These are phyloP conservation scores for Penicillium parvum DNA, from an alignment of 495 filamentous ascomycete species.

Conservation along the genomic window DNA sequence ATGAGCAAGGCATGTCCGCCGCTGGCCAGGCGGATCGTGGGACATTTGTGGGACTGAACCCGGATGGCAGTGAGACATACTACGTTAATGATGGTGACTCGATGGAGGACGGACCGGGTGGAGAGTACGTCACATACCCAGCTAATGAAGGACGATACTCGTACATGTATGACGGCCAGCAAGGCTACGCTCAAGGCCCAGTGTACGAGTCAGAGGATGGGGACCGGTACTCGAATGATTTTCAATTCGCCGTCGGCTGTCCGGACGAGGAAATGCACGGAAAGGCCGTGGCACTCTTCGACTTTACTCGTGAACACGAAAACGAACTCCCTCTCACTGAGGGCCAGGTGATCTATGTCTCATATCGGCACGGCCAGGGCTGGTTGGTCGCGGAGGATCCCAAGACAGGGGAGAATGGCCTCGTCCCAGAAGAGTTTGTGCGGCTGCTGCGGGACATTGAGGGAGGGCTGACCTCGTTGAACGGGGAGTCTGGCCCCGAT, in stretches of 20 bases:
- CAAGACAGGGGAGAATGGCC: conserved; percentile 79
- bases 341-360: conserved; percentile 95
- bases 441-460: conserved; percentile 89
- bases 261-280: conserved; percentile 98
- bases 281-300: conserved; percentile 91
- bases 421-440: conserved; percentile 97
- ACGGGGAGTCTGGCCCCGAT: conserved; percentile 33
- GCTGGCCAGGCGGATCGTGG: conserved; percentile 49
- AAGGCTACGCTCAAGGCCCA: conserved; percentile 47
- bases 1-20: conserved; percentile 14
- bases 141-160: conserved; percentile 58
- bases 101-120: conserved; percentile 65
- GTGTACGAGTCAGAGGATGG: conserved; percentile 61
- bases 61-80: conserved; percentile 73
- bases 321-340: conserved; percentile 91
- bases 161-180: conserved; percentile 48
- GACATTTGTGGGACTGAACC: conserved; percentile 60
- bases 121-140: conserved; percentile 78
- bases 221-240: conserved; percentile 77
- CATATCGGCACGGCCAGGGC: conserved; percentile 90
- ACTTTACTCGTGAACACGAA: conserved; percentile 91
- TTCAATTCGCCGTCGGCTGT: conserved; percentile 91
- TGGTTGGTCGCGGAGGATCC: conserved; percentile 97
- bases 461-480: conserved; percentile 52
- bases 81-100: conserved; percentile 64